These are phyloP conservation scores for Ustilago hordei DNA, from an alignment of 1,284 basidiomycete genomes.

Conservation along the genomic window DNA sequence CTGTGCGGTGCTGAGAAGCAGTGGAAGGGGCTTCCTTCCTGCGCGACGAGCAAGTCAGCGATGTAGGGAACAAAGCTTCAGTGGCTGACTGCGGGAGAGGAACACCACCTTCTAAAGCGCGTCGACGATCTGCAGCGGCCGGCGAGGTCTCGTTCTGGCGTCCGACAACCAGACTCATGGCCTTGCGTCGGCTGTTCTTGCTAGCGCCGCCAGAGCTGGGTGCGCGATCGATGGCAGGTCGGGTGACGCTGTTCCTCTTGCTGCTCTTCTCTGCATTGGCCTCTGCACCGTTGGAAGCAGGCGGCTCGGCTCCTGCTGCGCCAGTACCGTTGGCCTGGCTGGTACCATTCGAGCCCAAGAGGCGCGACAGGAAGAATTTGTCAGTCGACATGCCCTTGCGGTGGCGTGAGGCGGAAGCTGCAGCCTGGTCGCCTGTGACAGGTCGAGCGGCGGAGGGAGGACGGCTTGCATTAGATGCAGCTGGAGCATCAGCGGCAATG, in stretches of 20 bases:
- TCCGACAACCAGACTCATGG: slow-evolving; percentile 63
- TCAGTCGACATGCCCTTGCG: slow-evolving; percentile 66
- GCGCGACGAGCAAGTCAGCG: slow-evolving; percentile 16
- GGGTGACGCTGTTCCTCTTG: slow-evolving; percentile 41
- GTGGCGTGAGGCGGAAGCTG: slow-evolving; percentile 43
- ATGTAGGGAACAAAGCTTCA: slow-evolving; percentile 19
- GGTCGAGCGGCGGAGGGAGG: slow-evolving; percentile 23
- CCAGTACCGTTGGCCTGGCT: slow-evolving; percentile 13
- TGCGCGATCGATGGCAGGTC: slow-evolving; percentile 31
- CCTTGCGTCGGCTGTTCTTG: slow-evolving; percentile 56
- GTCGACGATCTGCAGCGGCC: slow-evolving; percentile 40
- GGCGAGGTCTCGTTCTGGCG: slow-evolving; percentile 33
- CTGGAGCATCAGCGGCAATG: slow-evolving; percentile 8
- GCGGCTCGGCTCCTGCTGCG: slow-evolving; percentile 3
- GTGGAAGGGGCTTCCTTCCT: slow-evolving; percentile 31
- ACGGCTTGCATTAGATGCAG: slow-evolving; percentile 11
- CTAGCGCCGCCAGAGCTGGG: slow-evolving; percentile 27
- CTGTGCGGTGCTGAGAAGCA: slow-evolving; percentile 30
- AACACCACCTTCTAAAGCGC: slow-evolving; percentile 17
- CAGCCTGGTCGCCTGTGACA: slow-evolving; percentile 16
- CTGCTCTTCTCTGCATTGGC: slow-evolving; percentile 25
- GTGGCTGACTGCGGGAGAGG: slow-evolving; percentile 17
- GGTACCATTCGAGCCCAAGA: slow-evolving; percentile 42
- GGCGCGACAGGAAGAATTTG: slow-evolving; percentile 60
- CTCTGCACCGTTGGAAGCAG: slow-evolving; percentile 11